These are phyloP conservation scores for Haematococcus lacustris DNA, from an alignment of 139 green algal species.

Conservation along the genomic window DNA sequence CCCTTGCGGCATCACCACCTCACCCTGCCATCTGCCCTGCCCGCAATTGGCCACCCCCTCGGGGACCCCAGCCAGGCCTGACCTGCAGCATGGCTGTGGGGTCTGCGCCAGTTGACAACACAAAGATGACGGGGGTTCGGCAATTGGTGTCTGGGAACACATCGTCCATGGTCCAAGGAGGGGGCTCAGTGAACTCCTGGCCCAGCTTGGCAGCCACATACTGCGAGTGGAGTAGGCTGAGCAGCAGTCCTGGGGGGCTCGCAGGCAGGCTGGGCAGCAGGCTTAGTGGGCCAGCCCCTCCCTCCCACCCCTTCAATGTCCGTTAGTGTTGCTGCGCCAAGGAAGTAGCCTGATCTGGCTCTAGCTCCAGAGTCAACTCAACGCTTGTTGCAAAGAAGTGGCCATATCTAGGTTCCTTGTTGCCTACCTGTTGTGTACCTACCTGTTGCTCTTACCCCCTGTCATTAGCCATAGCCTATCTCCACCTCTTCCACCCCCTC, in stretches of 20 bases:
- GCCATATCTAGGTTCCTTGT: no score
- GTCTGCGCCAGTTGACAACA: conserved; percentile 77
- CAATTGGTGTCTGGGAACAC: conserved; percentile 65
- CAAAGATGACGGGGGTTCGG: conserved; percentile 75
- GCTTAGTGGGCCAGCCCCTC: no score
- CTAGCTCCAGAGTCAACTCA: no score
- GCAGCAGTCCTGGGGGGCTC: no score
- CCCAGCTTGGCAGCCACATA: conserved; percentile 62
- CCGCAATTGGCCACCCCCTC: conserved; percentile 51
- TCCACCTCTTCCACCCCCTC: not conserved
- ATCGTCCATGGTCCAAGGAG: conserved; percentile 74
- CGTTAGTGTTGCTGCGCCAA: no score
- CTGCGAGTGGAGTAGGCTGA: conserved; percentile 34
- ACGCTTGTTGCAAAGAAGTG: no score
- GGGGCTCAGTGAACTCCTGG: conserved; percentile 56
- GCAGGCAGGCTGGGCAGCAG: no score
- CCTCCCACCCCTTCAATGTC: no score
- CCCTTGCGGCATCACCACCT: no score
- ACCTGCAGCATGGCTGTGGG: conserved; percentile 72
- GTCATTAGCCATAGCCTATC: not conserved
- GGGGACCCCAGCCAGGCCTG: conserved; percentile 71
- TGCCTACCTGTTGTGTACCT: no score
- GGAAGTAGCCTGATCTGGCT: no score
- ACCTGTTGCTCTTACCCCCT: not conserved
- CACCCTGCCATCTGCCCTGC: no score